phyloP scores from a whole-genome alignment of 1,284 basidiomycete genomes.

The Serendipita sp. region DNA sequence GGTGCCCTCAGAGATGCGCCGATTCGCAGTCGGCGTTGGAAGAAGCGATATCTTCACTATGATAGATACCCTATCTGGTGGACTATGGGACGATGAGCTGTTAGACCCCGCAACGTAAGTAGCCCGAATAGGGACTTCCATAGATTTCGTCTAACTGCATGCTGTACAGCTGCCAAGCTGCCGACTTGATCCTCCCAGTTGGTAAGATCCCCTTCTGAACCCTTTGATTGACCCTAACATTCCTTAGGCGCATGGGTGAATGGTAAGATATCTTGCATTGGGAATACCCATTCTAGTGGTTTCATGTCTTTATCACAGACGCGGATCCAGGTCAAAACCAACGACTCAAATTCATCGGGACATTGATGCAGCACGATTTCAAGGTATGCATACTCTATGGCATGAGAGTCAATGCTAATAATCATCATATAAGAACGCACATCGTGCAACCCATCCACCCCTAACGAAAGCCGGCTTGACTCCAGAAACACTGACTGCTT shows the following conservation, averaged over 20 bases:
- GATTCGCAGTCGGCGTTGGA: background rate
- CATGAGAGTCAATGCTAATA: background rate
- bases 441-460: background rate
- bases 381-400: background rate
- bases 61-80: background rate
- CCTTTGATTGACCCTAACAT: background rate
- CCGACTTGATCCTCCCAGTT: background rate
- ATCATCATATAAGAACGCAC: background rate
- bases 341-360: background rate
- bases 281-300: background rate
- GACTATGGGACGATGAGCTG: background rate
- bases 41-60: background rate
- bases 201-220: background rate
- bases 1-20: background rate
- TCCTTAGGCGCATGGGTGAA: background rate
- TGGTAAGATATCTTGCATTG: background rate
- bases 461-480: background rate
- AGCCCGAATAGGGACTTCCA: background rate
- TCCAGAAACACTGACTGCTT: background rate
- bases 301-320: background rate
- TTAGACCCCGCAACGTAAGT: background rate
- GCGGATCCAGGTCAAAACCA: background rate
- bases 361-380: background rate
- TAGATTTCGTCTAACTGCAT: background rate
- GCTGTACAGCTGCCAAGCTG: background rate